Conservation (phyloP, 371 early-diverging fungal genomes). For the Mucor indicus region DNA sequence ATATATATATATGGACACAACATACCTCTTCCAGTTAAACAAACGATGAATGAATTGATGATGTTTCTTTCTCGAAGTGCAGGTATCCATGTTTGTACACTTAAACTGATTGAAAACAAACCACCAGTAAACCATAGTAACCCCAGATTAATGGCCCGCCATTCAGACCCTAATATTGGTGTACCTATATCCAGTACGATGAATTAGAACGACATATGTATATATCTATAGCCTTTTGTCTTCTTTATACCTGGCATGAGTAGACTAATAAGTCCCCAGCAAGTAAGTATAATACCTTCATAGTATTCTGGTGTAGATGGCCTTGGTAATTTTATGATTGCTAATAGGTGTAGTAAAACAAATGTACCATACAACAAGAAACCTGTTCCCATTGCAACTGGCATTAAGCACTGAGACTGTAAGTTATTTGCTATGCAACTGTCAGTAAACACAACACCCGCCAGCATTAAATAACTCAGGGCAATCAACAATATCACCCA, state of each 20-base stretch:
- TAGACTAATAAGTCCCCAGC: slow-evolving; percentile 33
- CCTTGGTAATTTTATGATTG: slow-evolving; percentile 33
- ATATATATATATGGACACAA: background rate
- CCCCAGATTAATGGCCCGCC: slow-evolving; percentile 26
- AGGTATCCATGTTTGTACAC: slow-evolving; percentile 27
- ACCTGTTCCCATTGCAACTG: slow-evolving; percentile 40
- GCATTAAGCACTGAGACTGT: slow-evolving; percentile 26
- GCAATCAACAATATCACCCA: slow-evolving; percentile 25
- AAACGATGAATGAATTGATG: slow-evolving; percentile 18
- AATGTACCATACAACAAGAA: slow-evolving; percentile 38
- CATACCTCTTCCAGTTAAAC: slow-evolving; percentile 28
- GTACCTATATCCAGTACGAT: slow-evolving; percentile 5
- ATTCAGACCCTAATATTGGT: slow-evolving; percentile 23
- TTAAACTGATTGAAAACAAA: slow-evolving; percentile 24
- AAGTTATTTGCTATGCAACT: slow-evolving; percentile 12
- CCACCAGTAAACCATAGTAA: slow-evolving; percentile 34
- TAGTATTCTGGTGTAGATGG: slow-evolving; percentile 45
- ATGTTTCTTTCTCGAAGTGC: slow-evolving; percentile 24
- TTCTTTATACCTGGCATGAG: slow-evolving; percentile 17
- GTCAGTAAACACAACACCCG: slow-evolving; percentile 27
- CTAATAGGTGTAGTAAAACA: slow-evolving; percentile 30
- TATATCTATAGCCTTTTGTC: too few species aligned
- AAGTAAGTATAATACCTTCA: slow-evolving; percentile 34
- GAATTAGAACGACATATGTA: background rate
- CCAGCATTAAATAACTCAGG: slow-evolving; percentile 24